Evolutionary conservation across 306 rosid genomes (phyloP), one percentile per base, ranked within the genome.

Genomic region (Trifolium pratense): DNA sequence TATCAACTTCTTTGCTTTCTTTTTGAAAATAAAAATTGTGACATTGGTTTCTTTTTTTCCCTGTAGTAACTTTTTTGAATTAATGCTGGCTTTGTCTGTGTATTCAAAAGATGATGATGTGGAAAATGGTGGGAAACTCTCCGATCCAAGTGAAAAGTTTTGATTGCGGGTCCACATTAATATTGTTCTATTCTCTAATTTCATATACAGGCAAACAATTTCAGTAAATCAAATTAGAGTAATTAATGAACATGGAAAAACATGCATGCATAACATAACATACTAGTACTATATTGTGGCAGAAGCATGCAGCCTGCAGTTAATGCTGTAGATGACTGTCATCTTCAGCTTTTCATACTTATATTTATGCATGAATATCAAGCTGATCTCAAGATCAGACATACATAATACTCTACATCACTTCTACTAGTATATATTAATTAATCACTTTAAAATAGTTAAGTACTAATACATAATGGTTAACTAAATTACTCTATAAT

Each of bases 1-100:
- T 5, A 52, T 52, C 58, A 52, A 18, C 26, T 25, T 3, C 53
- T 69, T 16, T 42, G 60, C 55, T 80, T 17, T 59, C 9, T 9
- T 26, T 23, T 29, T 10, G 3, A 17, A 32, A 51, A 56, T 56
- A 56, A 7, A 66, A 62, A 60, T 78, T 80, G 40, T 77, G 56
- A 66, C 79, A 71, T 31, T 66, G 77, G 55, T 40, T 81, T 77
- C 82, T 79, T 85, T 77, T 80, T 79, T 82, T 75, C 64, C 55
- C 87, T 85, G 86, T 85, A 83, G 75, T 85, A 20, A 76, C 87
- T 84, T 87, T 80, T 86, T 85, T 86, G 88, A 89, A 88, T 86
- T 85, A 83, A 86, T 82, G 86, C 87, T 88, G 86, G 79, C 79
- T 31, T 76, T 85, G 87, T 84, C 87, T 80, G 83, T 80, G 84